These are phyloP conservation scores for Aspergillus ustus DNA, from an alignment of 2,329 filamentous ascomycete genomes.

Conservation along the genomic window DNA sequence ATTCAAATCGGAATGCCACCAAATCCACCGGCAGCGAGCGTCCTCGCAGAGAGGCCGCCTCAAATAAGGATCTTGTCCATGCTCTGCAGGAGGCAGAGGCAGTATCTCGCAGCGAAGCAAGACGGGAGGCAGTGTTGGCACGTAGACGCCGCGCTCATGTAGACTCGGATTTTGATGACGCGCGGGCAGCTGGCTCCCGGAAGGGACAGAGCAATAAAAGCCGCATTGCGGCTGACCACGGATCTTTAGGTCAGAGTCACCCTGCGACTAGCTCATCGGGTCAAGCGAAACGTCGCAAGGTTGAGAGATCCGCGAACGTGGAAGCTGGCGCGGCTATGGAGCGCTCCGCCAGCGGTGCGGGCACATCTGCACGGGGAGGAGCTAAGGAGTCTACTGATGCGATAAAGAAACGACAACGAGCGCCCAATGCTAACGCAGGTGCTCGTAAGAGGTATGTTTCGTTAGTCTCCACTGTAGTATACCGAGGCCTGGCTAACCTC, in stretches of 20 bases:
- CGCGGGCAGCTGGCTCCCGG: slow-evolving; percentile 42
- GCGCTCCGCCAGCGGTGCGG: slow-evolving; percentile 43
- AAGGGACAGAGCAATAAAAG: slow-evolving; percentile 66
- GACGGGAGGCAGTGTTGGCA: slow-evolving; percentile 79
- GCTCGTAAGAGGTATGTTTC: slow-evolving; percentile 72
- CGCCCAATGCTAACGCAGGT: slow-evolving; percentile 67
- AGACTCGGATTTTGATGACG: slow-evolving; percentile 81
- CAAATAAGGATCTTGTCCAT: slow-evolving; percentile 69
- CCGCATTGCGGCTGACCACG: slow-evolving; percentile 27
- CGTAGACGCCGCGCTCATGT: slow-evolving; percentile 74
- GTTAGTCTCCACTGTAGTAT: background rate
- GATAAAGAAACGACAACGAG: slow-evolving; percentile 72
- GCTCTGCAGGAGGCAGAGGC: slow-evolving; percentile 82
- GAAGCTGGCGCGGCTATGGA: slow-evolving; percentile 45
- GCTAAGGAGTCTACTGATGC: slow-evolving; percentile 70
- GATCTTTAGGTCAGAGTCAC: slow-evolving; percentile 22
- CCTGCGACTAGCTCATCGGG: slow-evolving; percentile 61
- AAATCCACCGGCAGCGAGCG: slow-evolving; percentile 68
- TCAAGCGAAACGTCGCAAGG: slow-evolving; percentile 76
- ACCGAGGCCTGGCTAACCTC: background rate
- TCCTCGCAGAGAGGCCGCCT: slow-evolving; percentile 76
- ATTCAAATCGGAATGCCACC: slow-evolving; percentile 73
- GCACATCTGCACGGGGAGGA: slow-evolving; percentile 37
- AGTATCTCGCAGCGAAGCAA: slow-evolving; percentile 79
- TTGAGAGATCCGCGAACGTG: slow-evolving; percentile 65